phyloP scores from a whole-genome alignment of 1,284 basidiomycete genomes.

The Trichosporon coremiiforme region DNA sequence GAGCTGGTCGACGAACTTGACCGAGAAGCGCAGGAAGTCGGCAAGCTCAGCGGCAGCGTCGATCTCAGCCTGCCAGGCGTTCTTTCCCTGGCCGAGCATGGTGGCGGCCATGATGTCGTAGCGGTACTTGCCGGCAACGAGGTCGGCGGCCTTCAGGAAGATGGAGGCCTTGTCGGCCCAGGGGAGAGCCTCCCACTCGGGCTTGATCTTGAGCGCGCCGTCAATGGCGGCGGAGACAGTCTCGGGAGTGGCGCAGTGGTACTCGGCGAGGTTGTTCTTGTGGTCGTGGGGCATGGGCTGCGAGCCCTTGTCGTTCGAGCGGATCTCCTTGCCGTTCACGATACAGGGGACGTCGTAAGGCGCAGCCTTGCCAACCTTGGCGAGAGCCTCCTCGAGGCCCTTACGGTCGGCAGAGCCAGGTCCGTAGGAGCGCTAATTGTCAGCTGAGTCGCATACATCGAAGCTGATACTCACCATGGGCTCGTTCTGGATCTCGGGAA shows the following conservation, averaged over 20 bases:
- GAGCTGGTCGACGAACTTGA: conserved; percentile 94
- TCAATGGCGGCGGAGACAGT: conserved; percentile 80
- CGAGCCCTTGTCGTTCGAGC: conserved; percentile 75
- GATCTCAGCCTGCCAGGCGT: conserved; percentile 99
- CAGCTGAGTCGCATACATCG: conserved; percentile 18
- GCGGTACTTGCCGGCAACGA: conserved; percentile 90
- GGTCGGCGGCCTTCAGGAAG: conserved; percentile 95
- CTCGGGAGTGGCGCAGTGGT: conserved; percentile 82
- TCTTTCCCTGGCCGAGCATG: conserved; percentile 98
- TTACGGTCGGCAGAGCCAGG: conserved; percentile 77
- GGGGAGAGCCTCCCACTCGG: conserved; percentile 87
- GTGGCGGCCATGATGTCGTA: conserved; percentile 95
- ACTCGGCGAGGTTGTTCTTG: conserved; percentile 75
- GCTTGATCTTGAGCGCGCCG: conserved; percentile 82
- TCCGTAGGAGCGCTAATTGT: conserved; percentile 65
- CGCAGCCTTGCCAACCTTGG: conserved; percentile 75
- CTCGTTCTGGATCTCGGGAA: conserved; percentile 84
- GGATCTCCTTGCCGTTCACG: conserved; percentile 88
- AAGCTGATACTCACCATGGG: conserved; percentile 68
- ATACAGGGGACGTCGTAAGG: conserved; percentile 92
- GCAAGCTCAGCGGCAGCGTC: conserved; percentile 95
- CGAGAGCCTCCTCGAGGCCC: conserved; percentile 73
- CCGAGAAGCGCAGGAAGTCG: conserved; percentile 96
- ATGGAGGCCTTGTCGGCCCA: conserved; percentile 97
- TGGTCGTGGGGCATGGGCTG: conserved; percentile 85